Conservation (phyloP, 192 early-diverging fungal species). For the Coemansia sp. region DNA sequence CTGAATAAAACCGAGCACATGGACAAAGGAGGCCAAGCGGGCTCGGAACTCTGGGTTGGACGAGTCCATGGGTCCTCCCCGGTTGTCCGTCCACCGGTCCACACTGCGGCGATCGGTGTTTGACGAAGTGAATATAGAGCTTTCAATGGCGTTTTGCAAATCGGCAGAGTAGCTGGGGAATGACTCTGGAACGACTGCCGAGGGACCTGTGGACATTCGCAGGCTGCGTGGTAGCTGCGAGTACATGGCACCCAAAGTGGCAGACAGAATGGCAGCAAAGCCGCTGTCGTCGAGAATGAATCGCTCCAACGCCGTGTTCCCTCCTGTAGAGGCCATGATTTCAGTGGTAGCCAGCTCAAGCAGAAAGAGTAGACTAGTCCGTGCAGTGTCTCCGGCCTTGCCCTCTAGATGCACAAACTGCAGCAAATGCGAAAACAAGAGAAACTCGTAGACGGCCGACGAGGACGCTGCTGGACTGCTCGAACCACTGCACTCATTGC, state of each 20-base stretch:
- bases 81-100: conserved; percentile 74
- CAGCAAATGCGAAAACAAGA: conserved; percentile 85
- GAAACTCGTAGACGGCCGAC: conserved; percentile 69
- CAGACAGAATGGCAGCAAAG: conserved; percentile 77
- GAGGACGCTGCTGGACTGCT: conserved; percentile 7
- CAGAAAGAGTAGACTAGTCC: conserved; percentile 80
- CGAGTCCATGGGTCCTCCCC: conserved; percentile 60
- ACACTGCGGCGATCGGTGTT: conserved; percentile 66
- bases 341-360: conserved; percentile 72
- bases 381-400: conserved; percentile 76
- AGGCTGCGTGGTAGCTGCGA: conserved; percentile 83
- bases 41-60: conserved; percentile 55
- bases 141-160: conserved; percentile 47
- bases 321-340: conserved; percentile 50
- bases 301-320: conserved; percentile 64
- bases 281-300: conserved; percentile 79
- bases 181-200: conserved; percentile 45
- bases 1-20: conserved; percentile 36
- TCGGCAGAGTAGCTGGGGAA: conserved; percentile 50
- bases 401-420: conserved; percentile 89
- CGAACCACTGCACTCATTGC: conserved; percentile 9
- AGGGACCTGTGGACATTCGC: conserved; percentile 49
- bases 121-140: conserved; percentile 61
- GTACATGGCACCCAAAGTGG: conserved; percentile 84
- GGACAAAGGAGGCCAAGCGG: conserved; percentile 36